Evolutionary conservation across 441 rosid genomes (phyloP).

Genomic region (Pelargonium exstipulatum): DNA sequence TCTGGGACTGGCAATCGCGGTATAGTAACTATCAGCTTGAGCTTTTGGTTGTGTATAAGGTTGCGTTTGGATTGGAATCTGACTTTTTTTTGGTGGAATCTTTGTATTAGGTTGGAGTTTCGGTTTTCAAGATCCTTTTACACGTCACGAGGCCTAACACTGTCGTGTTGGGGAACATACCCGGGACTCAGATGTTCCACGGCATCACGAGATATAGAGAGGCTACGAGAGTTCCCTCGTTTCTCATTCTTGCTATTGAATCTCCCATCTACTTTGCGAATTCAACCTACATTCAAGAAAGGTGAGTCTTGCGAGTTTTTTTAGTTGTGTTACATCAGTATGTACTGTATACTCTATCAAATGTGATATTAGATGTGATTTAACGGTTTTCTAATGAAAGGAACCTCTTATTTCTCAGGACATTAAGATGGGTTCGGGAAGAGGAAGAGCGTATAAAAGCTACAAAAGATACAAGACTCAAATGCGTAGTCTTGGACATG

Average conservation of each 20-base stretch:
- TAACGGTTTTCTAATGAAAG: not conserved
- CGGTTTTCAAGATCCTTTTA: conserved; percentile 75
- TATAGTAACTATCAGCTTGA: conserved; percentile 20
- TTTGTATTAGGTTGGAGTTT: conserved; percentile 64
- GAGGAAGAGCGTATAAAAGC: conserved; percentile 69
- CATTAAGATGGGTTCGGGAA: conserved; percentile 77
- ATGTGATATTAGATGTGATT: not conserved
- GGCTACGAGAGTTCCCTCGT: conserved; percentile 63
- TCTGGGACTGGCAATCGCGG: conserved; percentile 77
- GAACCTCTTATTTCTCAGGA: conserved; percentile 33
- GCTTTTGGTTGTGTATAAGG: not conserved
- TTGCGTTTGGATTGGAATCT: not conserved
- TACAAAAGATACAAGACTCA: conserved; percentile 39
- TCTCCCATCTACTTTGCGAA: conserved; percentile 89
- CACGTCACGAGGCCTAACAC: conserved; percentile 87
- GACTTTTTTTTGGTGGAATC: not conserved
- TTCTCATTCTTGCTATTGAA: conserved; percentile 68
- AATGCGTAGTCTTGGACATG: conserved; percentile 78
- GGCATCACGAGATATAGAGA: conserved; percentile 59
- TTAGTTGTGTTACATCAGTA: no score
- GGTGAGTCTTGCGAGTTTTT: conserved; percentile 30
- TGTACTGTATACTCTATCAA: no score
- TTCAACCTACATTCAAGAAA: conserved; percentile 81
- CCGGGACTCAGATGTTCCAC: conserved; percentile 71
- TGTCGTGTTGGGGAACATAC: conserved; percentile 61